Base-by-base conservation (phyloP, 257 asterid species). In the Paraleonurus japonicus region DNA sequence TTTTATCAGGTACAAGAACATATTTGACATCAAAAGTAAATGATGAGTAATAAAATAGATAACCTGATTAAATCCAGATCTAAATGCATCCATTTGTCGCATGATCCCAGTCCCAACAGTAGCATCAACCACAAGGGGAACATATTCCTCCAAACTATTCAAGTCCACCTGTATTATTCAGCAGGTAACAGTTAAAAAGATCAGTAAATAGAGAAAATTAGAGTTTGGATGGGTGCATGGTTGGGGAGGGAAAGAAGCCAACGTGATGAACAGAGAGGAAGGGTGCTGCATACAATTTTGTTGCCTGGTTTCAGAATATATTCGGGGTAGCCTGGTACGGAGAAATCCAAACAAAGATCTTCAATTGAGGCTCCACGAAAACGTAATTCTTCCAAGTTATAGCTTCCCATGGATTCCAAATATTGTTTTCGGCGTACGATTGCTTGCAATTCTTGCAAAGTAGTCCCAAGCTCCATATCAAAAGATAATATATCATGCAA, bases 21-120 rank as follows among this genome's bases (percentile, higher is more conserved):
- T 2, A 35, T 48, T 13, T 12, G 30, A 45, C 30, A 69, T 57
- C 51, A 60, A 28, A 74, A 45, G 69, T 64, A 7, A 15, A 39
- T 33, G 24, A 67, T 51, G 48, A 69, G 4, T 27, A 60, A 54
- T 13, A 67, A 47, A 67, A 16, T 5, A 50, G 9, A 76, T 69
- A 60, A 86, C 99, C 98, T 95, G 98, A 84, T 86, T 92, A 81
- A 92, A 95, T 62, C 99, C 99, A 68, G 95, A 83, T 95, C 94
- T 87, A 82, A 92, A 95, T 33, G 99, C 97, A 73, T 95, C 99
- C 78, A 86, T 71, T 77, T 92, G 98, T 66, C 96, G 92, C 80
- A 59, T 72, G 70, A 95, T 87, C 27, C 99, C 98, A 35, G 83
- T 68, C 75, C 87, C 90, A 17, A 95, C 86, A 54, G 97, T 85